Base-by-base conservation (phyloP, 768 basidiomycete genomes). In the button mushroom (Agaricus bisporus) region DNA sequence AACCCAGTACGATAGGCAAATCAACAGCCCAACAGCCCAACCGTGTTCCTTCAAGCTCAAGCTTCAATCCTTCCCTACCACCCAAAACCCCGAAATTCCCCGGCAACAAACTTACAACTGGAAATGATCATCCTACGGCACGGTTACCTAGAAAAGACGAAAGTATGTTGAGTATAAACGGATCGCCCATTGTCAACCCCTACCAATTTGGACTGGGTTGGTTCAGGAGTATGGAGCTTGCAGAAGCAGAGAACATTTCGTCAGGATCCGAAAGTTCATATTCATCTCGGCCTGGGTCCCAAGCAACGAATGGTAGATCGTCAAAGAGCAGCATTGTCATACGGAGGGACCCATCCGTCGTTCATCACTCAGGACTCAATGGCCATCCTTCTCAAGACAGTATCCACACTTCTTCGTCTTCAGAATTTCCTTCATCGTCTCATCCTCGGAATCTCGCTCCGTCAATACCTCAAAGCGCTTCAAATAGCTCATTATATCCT, bases 131-230 rank as follows among this genome's bases (percentile, higher is more conserved):
- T 41, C 67, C 76, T 15, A 64, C 75, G 4, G 71, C 85, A 44
- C 82, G 89, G 22, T 73, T 84, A 63, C 85, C 88, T 10, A 79
- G 86, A 39, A 80, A 75, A 58, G 81, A 89, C 61, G 91, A 93
- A 66, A 82, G 75, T 61, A 81, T 91, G 80, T 74, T 91, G 47
- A 88, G 88, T 61, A 67, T 86, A 17, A 92, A 93, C 56, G 91
- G 91, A 4, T 90, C 88, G 0, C 91, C 91, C 0, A 74, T 92
- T 15, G 81, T 83, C 15, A 91, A 91, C 63, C 88, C 89, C 1
- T 86, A 85, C 61, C 74, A 82, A 55, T 80, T 85, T 59, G 85
- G 83, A 17, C 63, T 82, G 42, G 72, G 77, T 37, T 81, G 83
- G 83, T 77, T 84, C 59, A 73, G 73, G 57, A 70, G 73, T 2